Evolutionary conservation across 331 rosid genomes (phyloP).

Genomic region (Stylosanthes scabra): DNA sequence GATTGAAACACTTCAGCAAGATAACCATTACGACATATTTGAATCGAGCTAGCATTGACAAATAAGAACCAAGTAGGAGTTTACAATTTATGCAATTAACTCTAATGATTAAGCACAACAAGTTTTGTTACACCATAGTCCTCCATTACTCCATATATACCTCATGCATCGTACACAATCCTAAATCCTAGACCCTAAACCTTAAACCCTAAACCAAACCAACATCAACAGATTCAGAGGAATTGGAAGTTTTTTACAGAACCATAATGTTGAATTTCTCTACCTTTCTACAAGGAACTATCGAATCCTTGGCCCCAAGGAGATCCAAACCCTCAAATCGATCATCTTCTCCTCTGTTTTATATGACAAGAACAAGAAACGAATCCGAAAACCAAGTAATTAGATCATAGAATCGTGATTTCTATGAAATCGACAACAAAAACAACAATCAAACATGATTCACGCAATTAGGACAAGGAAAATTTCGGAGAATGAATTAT

Average conservation of each 20-base stretch:
- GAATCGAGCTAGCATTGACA: background rate
- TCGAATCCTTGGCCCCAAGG: conserved; percentile 27
- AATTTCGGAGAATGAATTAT: background rate
- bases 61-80: conserved; percentile 18
- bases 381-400: background rate
- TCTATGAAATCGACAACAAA: background rate
- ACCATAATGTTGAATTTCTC: background rate
- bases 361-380: background rate
- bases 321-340: conserved; percentile 27
- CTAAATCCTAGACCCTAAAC: too few relatives aligned
- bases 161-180: conserved; percentile 5
- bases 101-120: background rate
- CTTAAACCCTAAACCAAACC: background rate
- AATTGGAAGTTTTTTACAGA: background rate
- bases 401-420: background rate
- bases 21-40: conserved; percentile 1
- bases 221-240: conserved; percentile 6
- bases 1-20: conserved; percentile 13
- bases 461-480: background rate
- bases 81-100: background rate
- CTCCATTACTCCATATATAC: background rate
- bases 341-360: conserved; percentile 20
- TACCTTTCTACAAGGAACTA: conserved; percentile 45
- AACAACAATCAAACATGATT: background rate
- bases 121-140: background rate